phyloP scores from a whole-genome alignment of 2,329 filamentous ascomycete species.

The Capronia americana region DNA sequence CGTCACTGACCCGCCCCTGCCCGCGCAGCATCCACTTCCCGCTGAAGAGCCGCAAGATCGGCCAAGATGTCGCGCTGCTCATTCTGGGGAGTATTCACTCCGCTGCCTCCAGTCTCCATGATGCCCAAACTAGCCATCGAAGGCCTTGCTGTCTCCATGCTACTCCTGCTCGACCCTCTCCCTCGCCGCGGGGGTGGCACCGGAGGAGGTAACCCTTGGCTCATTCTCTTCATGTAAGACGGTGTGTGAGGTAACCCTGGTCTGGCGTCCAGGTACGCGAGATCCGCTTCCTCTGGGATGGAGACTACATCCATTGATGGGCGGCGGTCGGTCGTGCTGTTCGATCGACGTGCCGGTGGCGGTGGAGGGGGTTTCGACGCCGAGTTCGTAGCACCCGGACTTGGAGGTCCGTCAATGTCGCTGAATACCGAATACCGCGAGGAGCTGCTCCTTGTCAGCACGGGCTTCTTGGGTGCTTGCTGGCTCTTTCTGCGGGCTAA shows the following conservation, averaged over 20 bases:
- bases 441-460: conserved; percentile 44
- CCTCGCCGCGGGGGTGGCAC: conserved; percentile 57
- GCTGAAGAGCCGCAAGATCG: conserved; percentile 73
- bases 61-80: conserved; percentile 68
- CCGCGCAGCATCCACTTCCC: conserved; percentile 74
- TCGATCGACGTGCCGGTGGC: conserved; percentile 60
- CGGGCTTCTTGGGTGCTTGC: conserved; percentile 48
- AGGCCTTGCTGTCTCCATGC: conserved; percentile 41
- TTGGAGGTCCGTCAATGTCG: conserved; percentile 39
- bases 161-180: conserved; percentile 51
- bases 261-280: conserved; percentile 2
- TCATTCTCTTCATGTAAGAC: conserved; percentile 26
- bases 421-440: conserved; percentile 42
- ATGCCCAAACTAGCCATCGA: conserved; percentile 32
- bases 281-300: conserved; percentile 21
- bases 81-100: conserved; percentile 28
- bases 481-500: conserved; percentile 56
- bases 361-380: conserved; percentile 46
- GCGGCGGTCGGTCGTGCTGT: conserved; percentile 43
- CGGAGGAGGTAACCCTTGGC: conserved; percentile 47
- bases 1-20: conserved; percentile 41
- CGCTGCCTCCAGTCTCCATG: conserved; percentile 10
- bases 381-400: conserved; percentile 42
- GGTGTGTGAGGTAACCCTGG: conserved; percentile 19
- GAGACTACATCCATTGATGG: conserved; percentile 32